Evolutionary conservation across 805 yeast species (phyloP).

Genomic region (Kazachstania psychrophila): DNA sequence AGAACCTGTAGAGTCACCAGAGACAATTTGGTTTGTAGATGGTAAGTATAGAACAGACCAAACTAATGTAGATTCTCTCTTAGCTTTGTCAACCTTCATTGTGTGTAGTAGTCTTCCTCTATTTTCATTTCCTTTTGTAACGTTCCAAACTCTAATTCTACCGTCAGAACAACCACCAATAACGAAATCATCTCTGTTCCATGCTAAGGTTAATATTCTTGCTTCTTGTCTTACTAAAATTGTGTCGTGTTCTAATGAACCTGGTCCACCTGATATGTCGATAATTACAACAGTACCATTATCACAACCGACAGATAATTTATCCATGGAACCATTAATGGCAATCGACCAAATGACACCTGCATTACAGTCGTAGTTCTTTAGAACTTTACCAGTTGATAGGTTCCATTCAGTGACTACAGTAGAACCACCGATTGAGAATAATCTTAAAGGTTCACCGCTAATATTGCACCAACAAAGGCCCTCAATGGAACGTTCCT

Average conservation of each 20-base stretch:
- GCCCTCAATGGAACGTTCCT: constrained; percentile 81
- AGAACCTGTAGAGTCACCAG: constrained; percentile 94
- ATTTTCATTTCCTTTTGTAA: constrained; percentile 10
- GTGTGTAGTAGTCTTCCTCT: constrained; percentile 69
- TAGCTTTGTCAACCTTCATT: constrained; percentile 85
- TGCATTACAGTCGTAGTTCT: constrained; percentile 80
- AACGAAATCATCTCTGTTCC: constrained; percentile 56
- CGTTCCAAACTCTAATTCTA: constrained; percentile 72
- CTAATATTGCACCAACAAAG: constrained; percentile 61
- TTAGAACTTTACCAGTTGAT: constrained; percentile 56
- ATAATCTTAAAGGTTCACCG: constrained; percentile 55
- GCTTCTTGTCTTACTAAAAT: constrained; percentile 78
- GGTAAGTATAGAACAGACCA: constrained; percentile 75
- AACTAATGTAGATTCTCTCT: constrained; percentile 77
- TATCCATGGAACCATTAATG: constrained; percentile 48
- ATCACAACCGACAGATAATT: constrained; percentile 86
- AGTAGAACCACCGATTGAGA: constrained; percentile 92
- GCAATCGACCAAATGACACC: constrained; percentile 90
- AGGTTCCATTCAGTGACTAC: constrained; percentile 88
- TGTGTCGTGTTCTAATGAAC: constrained; percentile 63
- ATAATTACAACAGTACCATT: constrained; percentile 83
- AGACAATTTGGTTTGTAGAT: constrained; percentile 62
- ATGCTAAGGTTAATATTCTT: constrained; percentile 68
- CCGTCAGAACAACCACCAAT: constrained; percentile 97
- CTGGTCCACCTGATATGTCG: constrained; percentile 81